A percentile compares a stretch with the other conserved stretches of the same genome.
Conservation (phyloP, 352 stramenopile species). For the Discostella stelligera region DNA sequence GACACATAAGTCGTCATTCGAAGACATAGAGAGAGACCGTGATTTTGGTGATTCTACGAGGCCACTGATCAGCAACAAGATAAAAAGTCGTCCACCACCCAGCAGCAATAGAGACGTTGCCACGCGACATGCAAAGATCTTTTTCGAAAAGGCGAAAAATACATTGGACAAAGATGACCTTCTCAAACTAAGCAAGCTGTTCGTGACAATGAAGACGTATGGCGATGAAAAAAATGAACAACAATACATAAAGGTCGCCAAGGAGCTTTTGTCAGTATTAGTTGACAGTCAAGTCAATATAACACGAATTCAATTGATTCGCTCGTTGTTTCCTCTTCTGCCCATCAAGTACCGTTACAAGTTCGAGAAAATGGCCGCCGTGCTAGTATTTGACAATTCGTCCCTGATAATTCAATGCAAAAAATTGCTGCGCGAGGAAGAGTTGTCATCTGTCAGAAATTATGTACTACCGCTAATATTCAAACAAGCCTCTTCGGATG, state of each 20-base stretch:
- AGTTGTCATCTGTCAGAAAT: constrained; percentile 39
- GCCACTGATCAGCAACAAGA: constrained; percentile 8
- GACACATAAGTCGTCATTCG: constrained; percentile 15
- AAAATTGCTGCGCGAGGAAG: constrained; percentile 18
- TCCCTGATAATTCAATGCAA: constrained; percentile 45
- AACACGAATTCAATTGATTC: constrained; percentile 53
- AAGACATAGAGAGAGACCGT: constrained; percentile 13
- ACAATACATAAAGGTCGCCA: constrained; percentile 52
- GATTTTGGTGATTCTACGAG: neutral
- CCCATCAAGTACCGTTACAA: constrained; percentile 52
- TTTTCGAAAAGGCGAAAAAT: constrained; percentile 53
- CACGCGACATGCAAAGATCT: constrained; percentile 39
- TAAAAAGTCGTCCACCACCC: constrained; percentile 18
- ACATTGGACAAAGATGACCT: constrained; percentile 54
- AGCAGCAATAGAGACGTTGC: constrained; percentile 25
- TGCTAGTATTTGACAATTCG: constrained; percentile 56
- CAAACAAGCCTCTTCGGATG: constrained; percentile 14
- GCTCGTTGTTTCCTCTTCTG: constrained; percentile 62
- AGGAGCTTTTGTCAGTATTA: constrained; percentile 64
- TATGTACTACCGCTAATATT: constrained; percentile 35
- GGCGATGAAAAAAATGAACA: constrained; percentile 46
- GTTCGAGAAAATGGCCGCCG: constrained; percentile 48
- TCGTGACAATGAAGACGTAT: constrained; percentile 55
- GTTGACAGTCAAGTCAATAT: constrained; percentile 39
- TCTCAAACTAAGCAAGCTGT: constrained; percentile 52